These are phyloP conservation scores for Boletus subcaerulescens DNA, from an alignment of 768 basidiomycete genomes.

Conservation along the genomic window DNA sequence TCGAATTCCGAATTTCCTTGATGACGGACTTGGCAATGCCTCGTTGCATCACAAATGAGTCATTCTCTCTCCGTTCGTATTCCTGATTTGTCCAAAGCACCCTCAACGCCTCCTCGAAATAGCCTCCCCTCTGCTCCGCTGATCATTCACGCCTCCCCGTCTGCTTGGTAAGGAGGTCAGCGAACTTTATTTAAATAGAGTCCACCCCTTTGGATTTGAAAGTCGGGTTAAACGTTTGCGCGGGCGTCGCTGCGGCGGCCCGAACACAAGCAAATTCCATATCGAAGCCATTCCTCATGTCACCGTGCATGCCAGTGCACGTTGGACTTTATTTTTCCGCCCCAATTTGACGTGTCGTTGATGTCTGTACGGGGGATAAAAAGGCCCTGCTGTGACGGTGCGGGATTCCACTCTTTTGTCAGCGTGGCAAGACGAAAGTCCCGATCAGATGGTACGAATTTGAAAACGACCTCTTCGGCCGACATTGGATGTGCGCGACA, in stretches of 20 bases:
- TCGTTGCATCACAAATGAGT: constrained; percentile 16
- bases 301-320: background rate
- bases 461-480: background rate
- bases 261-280: background rate
- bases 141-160: constrained; percentile 10
- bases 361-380: background rate
- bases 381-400: background rate
- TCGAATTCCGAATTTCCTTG: background rate
- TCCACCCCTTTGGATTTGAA: constrained; percentile 1
- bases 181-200: constrained; percentile 1
- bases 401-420: background rate
- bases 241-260: background rate
- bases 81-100: background rate
- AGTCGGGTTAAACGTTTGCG: constrained; percentile 1
- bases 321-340: background rate
- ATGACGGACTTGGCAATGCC: constrained; percentile 3
- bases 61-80: background rate
- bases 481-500: too few relatives aligned
- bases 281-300: background rate
- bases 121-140: constrained; percentile 2
- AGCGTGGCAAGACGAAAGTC: background rate
- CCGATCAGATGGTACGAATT: constrained; percentile 7
- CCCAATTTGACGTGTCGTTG: background rate
- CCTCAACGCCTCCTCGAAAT: background rate
- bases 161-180: constrained; percentile 1